These are phyloP conservation scores for Glaciozyma martinii DNA, from an alignment of 768 basidiomycete species.

Conservation along the genomic window DNA sequence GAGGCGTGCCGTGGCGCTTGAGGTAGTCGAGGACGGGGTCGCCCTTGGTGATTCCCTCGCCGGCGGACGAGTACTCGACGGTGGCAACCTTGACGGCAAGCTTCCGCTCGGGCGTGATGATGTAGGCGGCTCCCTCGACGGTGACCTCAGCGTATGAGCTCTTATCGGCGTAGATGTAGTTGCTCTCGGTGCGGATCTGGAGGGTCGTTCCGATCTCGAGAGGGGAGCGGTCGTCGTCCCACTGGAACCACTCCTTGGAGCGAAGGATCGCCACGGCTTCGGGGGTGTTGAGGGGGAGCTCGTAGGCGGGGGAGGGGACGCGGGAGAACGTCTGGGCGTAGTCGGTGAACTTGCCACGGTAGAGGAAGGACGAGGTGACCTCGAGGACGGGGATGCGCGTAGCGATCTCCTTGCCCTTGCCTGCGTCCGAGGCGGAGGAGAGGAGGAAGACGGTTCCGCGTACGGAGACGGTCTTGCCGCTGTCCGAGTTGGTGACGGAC, in stretches of 20 bases:
- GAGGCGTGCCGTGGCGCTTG: constrained; percentile 73
- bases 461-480: constrained; percentile 87
- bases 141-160: constrained; percentile 67
- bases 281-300: constrained; percentile 63
- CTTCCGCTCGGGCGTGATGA: constrained; percentile 34
- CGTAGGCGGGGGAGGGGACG: constrained; percentile 77
- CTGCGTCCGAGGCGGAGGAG: constrained; percentile 66
- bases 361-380: constrained; percentile 89
- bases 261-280: constrained; percentile 80
- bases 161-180: constrained; percentile 85
- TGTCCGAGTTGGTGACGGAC: constrained; percentile 79
- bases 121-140: constrained; percentile 69
- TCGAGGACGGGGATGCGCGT: constrained; percentile 75
- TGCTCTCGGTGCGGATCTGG: constrained; percentile 79
- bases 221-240: constrained; percentile 73
- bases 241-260: constrained; percentile 96
- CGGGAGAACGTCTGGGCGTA: constrained; percentile 94
- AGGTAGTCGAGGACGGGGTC: constrained; percentile 91
- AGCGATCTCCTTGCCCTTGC: constrained; percentile 37
- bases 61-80: constrained; percentile 33
- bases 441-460: constrained; percentile 49
- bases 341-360: constrained; percentile 88
- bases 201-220: constrained; percentile 71
- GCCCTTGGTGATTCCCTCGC: constrained; percentile 50
- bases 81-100: constrained; percentile 46